Conservation (phyloP, 192 early-diverging fungal genomes). For the Gamsiella multidivaricata region DNA sequence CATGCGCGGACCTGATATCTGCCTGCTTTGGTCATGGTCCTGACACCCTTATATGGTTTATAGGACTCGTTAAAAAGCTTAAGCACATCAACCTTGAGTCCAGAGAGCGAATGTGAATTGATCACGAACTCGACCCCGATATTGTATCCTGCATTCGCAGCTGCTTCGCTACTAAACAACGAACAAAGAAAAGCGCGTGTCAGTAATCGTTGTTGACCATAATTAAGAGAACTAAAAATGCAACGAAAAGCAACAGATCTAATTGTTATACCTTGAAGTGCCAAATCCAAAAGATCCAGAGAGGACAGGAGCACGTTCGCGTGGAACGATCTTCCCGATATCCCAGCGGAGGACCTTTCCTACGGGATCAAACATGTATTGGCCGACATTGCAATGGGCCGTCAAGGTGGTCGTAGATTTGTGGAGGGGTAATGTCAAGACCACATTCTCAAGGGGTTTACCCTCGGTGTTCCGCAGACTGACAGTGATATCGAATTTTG, state of each 20-base stretch:
- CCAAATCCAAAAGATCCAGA: constrained; percentile 68
- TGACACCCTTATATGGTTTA: constrained; percentile 79
- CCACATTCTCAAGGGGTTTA: constrained; percentile 74
- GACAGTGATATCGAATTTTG: constrained; percentile 78
- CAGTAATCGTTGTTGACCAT: neutral
- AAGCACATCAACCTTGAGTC: constrained; percentile 77
- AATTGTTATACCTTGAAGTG: constrained; percentile 27
- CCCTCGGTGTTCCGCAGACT: constrained; percentile 70
- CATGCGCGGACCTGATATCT: constrained; percentile 71
- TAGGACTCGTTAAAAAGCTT: constrained; percentile 79
- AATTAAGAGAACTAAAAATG: neutral
- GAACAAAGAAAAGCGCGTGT: neutral
- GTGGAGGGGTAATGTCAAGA: constrained; percentile 67
- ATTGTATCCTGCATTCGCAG: constrained; percentile 61
- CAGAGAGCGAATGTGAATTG: constrained; percentile 75
- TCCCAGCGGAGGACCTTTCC: constrained; percentile 73
- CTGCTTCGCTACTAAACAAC: constrained; percentile 48
- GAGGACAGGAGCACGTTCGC: constrained; percentile 68
- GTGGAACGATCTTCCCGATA: constrained; percentile 67
- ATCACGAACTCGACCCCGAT: constrained; percentile 76
- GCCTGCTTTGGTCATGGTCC: constrained; percentile 70
- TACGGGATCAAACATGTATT: constrained; percentile 78
- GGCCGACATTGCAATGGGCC: constrained; percentile 72
- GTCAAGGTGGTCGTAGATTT: constrained; percentile 68
- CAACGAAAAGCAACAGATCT: neutral